Conservation (phyloP, 2,329 filamentous ascomycete species). For the Ceratocystis harringtonii region DNA sequence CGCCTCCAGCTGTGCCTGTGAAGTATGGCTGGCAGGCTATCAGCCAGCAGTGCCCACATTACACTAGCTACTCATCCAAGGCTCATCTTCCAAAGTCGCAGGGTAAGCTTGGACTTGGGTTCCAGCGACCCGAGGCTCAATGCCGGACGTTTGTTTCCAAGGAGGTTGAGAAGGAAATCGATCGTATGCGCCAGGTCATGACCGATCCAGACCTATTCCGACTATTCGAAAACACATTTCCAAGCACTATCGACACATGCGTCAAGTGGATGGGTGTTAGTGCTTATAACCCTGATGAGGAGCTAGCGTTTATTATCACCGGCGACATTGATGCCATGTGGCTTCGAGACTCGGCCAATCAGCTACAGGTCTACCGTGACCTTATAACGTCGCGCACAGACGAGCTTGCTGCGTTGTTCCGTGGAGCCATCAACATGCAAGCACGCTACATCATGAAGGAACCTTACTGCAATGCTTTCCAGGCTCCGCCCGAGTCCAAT, state of each 20-base stretch:
- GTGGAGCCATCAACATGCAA: constrained; percentile 58
- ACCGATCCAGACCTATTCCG: constrained; percentile 52
- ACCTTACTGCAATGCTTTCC: constrained; percentile 84
- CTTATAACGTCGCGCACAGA: constrained; percentile 38
- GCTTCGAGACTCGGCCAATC: constrained; percentile 69
- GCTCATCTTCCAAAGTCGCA: constrained; percentile 55
- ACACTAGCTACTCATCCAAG: constrained; percentile 11
- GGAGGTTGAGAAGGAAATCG: constrained; percentile 16
- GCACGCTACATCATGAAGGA: constrained; percentile 50
- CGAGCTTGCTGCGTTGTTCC: constrained; percentile 50
- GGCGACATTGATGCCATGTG: constrained; percentile 80
- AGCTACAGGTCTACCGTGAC: constrained; percentile 52
- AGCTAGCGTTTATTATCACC: constrained; percentile 66
- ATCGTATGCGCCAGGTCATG: constrained; percentile 27
- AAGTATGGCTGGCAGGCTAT: constrained; percentile 10
- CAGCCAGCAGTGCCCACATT: constrained; percentile 11
- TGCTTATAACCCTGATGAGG: constrained; percentile 36
- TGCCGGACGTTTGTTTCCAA: constrained; percentile 51
- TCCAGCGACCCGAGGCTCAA: constrained; percentile 56
- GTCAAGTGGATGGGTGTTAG: constrained; percentile 58
- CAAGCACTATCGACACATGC: constrained; percentile 71
- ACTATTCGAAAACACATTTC: constrained; percentile 70
- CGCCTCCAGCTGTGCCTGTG: neutral
- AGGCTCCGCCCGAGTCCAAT: constrained; percentile 63
- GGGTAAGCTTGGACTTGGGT: constrained; percentile 64